Conservation (phyloP, 495 filamentous ascomycete genomes). For the Pyrenula aspistea region DNA sequence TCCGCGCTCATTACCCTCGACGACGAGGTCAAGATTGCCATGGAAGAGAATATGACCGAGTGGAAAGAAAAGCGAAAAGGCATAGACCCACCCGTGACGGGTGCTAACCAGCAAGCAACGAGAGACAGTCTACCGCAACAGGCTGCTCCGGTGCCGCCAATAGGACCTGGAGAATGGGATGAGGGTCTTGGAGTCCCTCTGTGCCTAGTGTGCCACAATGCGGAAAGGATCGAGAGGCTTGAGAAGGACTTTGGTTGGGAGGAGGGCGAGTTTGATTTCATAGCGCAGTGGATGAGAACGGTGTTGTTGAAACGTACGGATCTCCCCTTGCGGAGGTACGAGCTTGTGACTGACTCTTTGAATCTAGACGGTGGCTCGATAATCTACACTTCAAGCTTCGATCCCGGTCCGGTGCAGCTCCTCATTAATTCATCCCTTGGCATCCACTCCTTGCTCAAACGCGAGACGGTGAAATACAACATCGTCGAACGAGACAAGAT, state of each 20-base stretch:
- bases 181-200: constrained; percentile 80
- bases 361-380: constrained; percentile 71
- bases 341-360: not conserved
- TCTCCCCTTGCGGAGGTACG: not conserved
- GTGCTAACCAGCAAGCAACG: constrained; percentile 9
- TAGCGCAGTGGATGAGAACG: constrained; percentile 78
- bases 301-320: constrained; percentile 71
- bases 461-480: constrained; percentile 79
- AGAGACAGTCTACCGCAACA: constrained; percentile 38
- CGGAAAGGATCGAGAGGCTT: constrained; percentile 77
- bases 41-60: constrained; percentile 71
- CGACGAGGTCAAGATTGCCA: constrained; percentile 60
- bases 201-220: constrained; percentile 87
- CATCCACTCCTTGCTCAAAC: constrained; percentile 78
- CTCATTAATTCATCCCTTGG: constrained; percentile 80
- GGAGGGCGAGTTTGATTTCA: constrained; percentile 86
- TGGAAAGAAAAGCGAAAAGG: constrained; percentile 40
- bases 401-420: constrained; percentile 64
- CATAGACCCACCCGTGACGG: constrained; percentile 21
- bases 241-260: constrained; percentile 85
- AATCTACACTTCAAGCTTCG: constrained; percentile 78
- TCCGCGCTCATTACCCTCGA: constrained; percentile 63
- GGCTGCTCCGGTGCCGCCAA: constrained; percentile 53
- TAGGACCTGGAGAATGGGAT: constrained; percentile 91
- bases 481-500: constrained; percentile 94